A percentile compares a stretch with the other conserved stretches of the same genome.
These are phyloP conservation scores for Collybia sp. DNA, from an alignment of 768 basidiomycete genomes.

Conservation along the genomic window DNA sequence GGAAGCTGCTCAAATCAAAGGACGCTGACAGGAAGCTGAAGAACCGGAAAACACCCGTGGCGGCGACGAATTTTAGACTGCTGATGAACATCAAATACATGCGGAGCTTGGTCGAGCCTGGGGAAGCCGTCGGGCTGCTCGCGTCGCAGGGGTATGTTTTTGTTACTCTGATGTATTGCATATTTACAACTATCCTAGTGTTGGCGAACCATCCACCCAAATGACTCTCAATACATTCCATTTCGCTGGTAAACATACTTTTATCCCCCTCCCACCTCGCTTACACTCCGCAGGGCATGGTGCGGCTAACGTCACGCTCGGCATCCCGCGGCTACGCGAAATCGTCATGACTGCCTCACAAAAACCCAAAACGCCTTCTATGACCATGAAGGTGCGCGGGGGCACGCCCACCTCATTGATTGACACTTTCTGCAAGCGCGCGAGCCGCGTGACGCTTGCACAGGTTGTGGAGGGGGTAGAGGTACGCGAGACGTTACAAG, in stretches of 20 bases:
- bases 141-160: conserved; percentile 88
- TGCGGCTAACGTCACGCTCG: conserved; percentile 97
- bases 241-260: conserved; percentile 68
- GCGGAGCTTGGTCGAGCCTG: conserved; percentile 91
- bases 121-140: conserved; percentile 95
- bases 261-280: neutral
- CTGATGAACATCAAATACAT: conserved; percentile 93
- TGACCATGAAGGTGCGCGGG: conserved; percentile 74
- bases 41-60: conserved; percentile 42
- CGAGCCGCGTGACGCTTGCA: conserved; percentile 80
- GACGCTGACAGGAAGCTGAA: conserved; percentile 27
- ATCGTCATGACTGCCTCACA: conserved; percentile 98
- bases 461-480: conserved; percentile 81
- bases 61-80: conserved; percentile 60
- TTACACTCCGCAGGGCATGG: conserved; percentile 73
- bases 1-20: conserved; percentile 35
- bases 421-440: conserved; percentile 82
- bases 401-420: conserved; percentile 51
- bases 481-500: conserved; percentile 74
- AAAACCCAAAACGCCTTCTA: conserved; percentile 95
- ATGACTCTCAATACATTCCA: conserved; percentile 99
- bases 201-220: conserved; percentile 98
- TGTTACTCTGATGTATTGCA: neutral
- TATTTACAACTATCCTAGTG: conserved; percentile 41
- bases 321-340: conserved; percentile 97